Evolutionary conservation across 2,329 filamentous ascomycete genomes (phyloP), one percentile per base, ranked within the genome.

Genomic region (Truncatella angustata): DNA sequence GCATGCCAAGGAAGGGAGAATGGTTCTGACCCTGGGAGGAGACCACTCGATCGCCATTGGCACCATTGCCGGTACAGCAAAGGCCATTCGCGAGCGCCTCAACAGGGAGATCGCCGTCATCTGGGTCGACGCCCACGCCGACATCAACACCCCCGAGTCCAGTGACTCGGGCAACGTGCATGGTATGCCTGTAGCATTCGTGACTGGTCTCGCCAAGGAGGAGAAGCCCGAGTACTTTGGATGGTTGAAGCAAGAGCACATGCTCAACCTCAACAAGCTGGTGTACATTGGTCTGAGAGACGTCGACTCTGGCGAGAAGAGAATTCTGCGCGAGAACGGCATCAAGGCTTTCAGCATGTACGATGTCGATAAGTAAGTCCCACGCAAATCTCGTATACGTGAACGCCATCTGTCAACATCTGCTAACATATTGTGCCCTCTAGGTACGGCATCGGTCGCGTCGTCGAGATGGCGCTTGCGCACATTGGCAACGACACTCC

Each of bases 301-400:
- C 67, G 91, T 97, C 26, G 94, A 99, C 68, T 73, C 82, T n/a
- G 90, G 85, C 37, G 94, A 99, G 85, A 97, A 97, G 86, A 82
- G 85, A 74, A 90, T 97, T 55, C 76, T 99, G 58, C 81, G 87
- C 53, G 90, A 97, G 59, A 78, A 97, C 65, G 87, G 88, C 37
- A 94, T 99, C 77, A 93, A 90, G 78, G 93, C 93, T 4, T 99
- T 97, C 66, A 93, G 88, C 74, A 99, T 99, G 94, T 94, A 96
- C 68, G 94, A 99, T 68, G 88, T 99, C 70, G 94, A 99, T 72
- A 81, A 84, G 88, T 91, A 76, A 63, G 80, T 67, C 46, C 7
- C n/a, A n/a, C n/a, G n/a, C n/a, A n/a, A n/a, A n/a, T n/a, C n/a
- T n/a, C n/a, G n/a, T n/a, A n/a, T n/a, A n/a, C n/a, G n/a, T n/a